Evolutionary conservation across 2,329 filamentous ascomycete genomes (phyloP).

Genomic region (Xylariaceae sp.): DNA sequence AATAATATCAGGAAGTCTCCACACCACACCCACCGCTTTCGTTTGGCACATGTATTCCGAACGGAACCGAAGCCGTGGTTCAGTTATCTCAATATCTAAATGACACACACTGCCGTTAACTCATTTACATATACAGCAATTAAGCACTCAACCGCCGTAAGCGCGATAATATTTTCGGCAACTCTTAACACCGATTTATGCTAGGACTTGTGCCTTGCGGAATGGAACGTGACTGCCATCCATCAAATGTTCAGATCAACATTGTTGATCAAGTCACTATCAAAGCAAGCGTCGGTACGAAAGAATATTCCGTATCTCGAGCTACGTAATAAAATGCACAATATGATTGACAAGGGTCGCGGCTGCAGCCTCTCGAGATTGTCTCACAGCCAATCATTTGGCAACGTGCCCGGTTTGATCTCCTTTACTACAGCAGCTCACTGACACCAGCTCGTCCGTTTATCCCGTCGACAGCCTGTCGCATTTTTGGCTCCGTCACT

Average conservation of each 20-base stretch:
- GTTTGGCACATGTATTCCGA: constrained; percentile 3
- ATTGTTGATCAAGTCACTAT: constrained; percentile 13
- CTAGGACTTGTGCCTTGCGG: constrained; percentile 20
- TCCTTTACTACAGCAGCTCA: constrained; percentile 14
- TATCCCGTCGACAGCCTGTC: not conserved
- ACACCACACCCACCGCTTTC: constrained; percentile 19
- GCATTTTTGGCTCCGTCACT: constrained; percentile 1
- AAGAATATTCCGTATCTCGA: not conserved
- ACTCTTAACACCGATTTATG: not conserved
- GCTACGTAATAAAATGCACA: constrained; percentile 2
- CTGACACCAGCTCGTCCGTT: not conserved
- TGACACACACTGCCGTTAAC: not conserved
- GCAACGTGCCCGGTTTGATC: constrained; percentile 35
- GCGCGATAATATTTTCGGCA: constrained; percentile 13
- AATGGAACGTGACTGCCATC: constrained; percentile 27
- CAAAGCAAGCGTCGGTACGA: constrained; percentile 13
- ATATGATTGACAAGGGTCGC: constrained; percentile 23
- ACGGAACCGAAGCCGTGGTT: not conserved
- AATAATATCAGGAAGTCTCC: constrained; percentile 15
- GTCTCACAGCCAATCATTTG: constrained; percentile 37
- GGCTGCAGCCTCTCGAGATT: constrained; percentile 28
- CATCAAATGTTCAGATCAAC: constrained; percentile 16
- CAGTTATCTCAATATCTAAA: constrained; percentile 6
- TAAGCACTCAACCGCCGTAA: constrained; percentile 15
- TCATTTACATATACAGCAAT: not conserved